Base-by-base conservation (phyloP, 1,284 basidiomycete genomes). In the Trametes polyzona region DNA sequence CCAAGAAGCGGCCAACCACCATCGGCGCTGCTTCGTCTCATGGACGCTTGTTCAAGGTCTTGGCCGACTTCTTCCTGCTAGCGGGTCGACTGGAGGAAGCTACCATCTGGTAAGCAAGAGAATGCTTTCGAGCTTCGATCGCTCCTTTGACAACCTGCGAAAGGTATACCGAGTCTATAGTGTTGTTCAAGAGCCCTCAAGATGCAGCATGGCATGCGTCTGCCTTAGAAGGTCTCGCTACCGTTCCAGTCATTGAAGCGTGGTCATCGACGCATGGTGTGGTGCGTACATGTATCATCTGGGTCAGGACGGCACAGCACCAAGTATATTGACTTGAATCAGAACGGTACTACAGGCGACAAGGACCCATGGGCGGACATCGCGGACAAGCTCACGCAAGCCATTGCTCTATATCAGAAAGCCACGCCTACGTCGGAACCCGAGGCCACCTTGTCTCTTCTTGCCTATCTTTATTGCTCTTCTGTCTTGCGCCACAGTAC, bases 161-260 rank as follows among this genome's bases (percentile, higher is more conserved):
- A 67, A 94, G 93, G 84, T 97, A 94, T 73, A 84, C 85, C 52
- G 94, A 97, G 73, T 90, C 93, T 6, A 74, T 92, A 8, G 81
- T 82, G 40, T 70, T 90, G 24, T 86, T 92, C 63, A 91, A 88
- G 68, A 78, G 78, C 0, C 82, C 86, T 5, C 82, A 85, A 40
- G 95, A 98, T 71, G 73, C 83, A 17, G 78, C 90, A 19, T 98
- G 95, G 95, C 88, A 95, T 69, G 95, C 91, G 0, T 86, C 90
- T 17, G 87, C 88, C 0, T 76, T 93, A 40, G 95, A 98, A 74
- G 92, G 93, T 2, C 73, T 94, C 60, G 90, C 89, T 1, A 90
- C 87, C 1, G 79, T 90, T 14, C 79, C 84, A 7, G 76, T 95
- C n/a, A 78, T 95, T 33, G 92, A 95, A 59, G 85, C 87, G 2